A percentile compares a stretch with the other conserved stretches of the same genome.
phyloP scores from a whole-genome alignment of 345 rosid genomes.

The Eutrema yunnanense region DNA sequence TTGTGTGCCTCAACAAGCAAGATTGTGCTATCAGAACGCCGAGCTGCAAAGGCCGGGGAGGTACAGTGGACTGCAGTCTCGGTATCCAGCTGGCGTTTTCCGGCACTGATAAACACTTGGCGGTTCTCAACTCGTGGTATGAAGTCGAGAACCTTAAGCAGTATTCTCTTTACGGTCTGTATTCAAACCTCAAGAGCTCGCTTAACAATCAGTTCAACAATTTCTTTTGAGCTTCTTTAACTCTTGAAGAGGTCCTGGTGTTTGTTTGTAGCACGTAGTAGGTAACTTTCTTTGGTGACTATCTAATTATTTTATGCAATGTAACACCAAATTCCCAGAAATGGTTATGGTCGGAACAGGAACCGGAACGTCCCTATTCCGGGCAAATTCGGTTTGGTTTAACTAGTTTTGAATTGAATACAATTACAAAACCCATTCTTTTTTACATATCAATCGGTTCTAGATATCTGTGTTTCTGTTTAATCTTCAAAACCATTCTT shows the following conservation, averaged over 20 bases:
- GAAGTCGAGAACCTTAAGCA: conserved; percentile 79
- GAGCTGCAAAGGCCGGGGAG: conserved; percentile 51
- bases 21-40: conserved; percentile 74
- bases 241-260: neutral
- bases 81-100: conserved; percentile 74
- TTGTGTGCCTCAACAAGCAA: conserved; percentile 77
- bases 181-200: conserved; percentile 68
- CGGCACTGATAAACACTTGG: conserved; percentile 77
- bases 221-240: conserved; percentile 34
- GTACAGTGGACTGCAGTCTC: conserved; percentile 71
- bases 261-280: conserved; percentile 3
- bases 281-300: neutral
- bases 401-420: neutral
- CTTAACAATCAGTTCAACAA: conserved; percentile 59
- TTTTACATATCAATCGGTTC: neutral
- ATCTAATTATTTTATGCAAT: neutral
- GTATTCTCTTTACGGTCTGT: conserved; percentile 71
- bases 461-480: neutral
- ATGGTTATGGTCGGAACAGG: neutral
- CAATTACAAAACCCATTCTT: neutral
- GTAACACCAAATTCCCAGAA: neutral
- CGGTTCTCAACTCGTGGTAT: conserved; percentile 84
- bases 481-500: neutral
- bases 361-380: neutral
- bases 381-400: neutral